A percentile compares a stretch with the other conserved stretches of the same genome.
phyloP scores from a whole-genome alignment of 2,329 filamentous ascomycete genomes.

The Plenodomus biglobosus region DNA sequence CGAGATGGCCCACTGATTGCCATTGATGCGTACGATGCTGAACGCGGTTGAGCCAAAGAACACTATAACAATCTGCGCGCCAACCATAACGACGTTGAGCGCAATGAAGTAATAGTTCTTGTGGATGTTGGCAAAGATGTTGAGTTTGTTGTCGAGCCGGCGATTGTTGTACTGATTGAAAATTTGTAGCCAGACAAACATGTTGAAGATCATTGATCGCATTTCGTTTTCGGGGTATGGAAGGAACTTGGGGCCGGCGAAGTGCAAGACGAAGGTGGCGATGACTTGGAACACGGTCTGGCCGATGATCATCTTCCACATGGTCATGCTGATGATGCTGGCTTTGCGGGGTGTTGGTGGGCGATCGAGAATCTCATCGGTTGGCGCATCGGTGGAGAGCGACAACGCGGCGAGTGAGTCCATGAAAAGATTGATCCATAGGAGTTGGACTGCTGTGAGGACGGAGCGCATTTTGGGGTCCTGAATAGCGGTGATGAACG shows the following conservation, averaged over 20 bases:
- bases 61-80: conserved; percentile 84
- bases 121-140: conserved; percentile 85
- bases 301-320: conserved; percentile 98
- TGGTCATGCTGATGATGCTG: conserved; percentile 78
- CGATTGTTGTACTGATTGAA: conserved; percentile 98
- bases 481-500: conserved; percentile 81
- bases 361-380: conserved; percentile 74
- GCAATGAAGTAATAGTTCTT: conserved; percentile 84
- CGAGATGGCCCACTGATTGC: conserved; percentile 58
- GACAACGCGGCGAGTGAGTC: conserved; percentile 89
- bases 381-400: conserved; percentile 83
- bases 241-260: conserved; percentile 65
- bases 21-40: conserved; percentile 53
- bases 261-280: conserved; percentile 79
- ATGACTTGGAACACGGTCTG: conserved; percentile 85
- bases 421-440: conserved; percentile 95
- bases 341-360: conserved; percentile 75
- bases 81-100: conserved; percentile 85
- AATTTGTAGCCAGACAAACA: conserved; percentile 99
- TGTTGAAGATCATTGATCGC: conserved; percentile 89
- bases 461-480: conserved; percentile 70
- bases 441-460: conserved; percentile 81
- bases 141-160: conserved; percentile 89
- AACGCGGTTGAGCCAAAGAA: conserved; percentile 69
- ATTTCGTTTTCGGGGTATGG: conserved; percentile 54